phyloP scores from a whole-genome alignment of 139 green algal genomes.

The Closterium sp. region DNA sequence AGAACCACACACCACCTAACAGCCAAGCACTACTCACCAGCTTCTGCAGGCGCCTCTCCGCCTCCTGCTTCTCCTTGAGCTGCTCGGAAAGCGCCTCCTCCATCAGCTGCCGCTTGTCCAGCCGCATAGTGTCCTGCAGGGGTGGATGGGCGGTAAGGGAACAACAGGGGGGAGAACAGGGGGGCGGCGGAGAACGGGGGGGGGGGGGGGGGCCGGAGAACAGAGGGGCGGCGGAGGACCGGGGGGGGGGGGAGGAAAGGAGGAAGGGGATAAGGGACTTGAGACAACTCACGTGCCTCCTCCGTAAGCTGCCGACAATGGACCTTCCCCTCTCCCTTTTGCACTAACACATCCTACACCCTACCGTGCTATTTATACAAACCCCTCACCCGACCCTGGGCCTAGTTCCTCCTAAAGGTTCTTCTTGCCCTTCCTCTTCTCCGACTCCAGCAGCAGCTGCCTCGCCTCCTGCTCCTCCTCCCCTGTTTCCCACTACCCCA shows the following conservation, averaged over 20 bases:
- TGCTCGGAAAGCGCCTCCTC: conserved; percentile 64
- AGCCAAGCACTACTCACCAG: conserved; percentile 48
- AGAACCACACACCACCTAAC: no score
- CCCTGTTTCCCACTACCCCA: no score
- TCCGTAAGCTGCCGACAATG: no score
- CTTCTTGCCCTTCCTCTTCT: no score
- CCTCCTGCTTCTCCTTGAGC: conserved; percentile 74
- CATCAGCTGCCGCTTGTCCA: conserved; percentile 75
- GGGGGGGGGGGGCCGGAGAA: background rate
- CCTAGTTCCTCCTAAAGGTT: no score
- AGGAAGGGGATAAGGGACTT: background rate
- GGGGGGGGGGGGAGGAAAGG: background rate
- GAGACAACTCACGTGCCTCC: no score
- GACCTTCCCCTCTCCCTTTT: no score
- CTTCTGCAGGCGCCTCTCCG: conserved; percentile 76
- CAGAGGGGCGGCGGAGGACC: background rate
- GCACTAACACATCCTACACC: no score
- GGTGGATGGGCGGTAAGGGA: background rate
- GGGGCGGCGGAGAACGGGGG: background rate
- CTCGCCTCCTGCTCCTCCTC: no score
- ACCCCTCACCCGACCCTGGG: no score
- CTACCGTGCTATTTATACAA: no score
- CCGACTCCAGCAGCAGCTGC: no score
- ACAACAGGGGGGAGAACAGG: background rate
- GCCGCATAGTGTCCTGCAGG: background rate